Evolutionary conservation across 352 stramenopile species (phyloP), one percentile per base, ranked within the genome.

Genomic region (Ophiocytium majus): DNA sequence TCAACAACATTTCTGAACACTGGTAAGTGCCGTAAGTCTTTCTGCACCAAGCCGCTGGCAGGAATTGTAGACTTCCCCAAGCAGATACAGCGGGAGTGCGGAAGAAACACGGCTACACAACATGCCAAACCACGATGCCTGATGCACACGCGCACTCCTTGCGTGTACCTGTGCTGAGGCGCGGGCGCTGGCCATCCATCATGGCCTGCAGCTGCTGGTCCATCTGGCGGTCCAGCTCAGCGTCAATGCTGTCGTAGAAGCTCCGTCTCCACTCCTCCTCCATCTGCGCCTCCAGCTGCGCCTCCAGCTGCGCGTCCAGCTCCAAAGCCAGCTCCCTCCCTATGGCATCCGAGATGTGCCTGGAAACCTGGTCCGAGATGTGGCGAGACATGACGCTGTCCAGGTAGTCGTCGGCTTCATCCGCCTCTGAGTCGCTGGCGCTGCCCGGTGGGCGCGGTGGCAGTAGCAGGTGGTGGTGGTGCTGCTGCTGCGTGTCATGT

Each of bases 271-370:
- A 57, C 19, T 81, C 19, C 31, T 81, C 5, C 32, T 81, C 19
- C 75, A 81, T 57, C 32, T 10, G 1, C 5, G 75, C 75, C 5
- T 81, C 75, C 10, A 81, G 50, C 75, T 81, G 31, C 10, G 75
- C 75, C 14, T 81, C 75, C 37, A 81, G 75, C 32, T 81, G 75
- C 10, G 75, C 75, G 50, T 81, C 36, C 37, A 81, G 75, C 32
- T 81, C 19, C 9, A 9, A 10, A 17, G 75, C 37, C 5, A 81
- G 37, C 50, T 81, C 31, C 28, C 49, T 0, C 5, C 75, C 50
- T 14, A 81, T 81, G 0, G 35, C 10, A 17, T 81, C 75, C 23
- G 75, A 81, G 9, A 81, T 33, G 1, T 81, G 31, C 49, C 17
- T 37, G 50, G 19, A 37, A 9, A 81, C 49, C 17, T 81, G 75